A percentile compares a stretch with the other conserved stretches of the same genome.
Evolutionary conservation across 129 eudicot genomes (phyloP).

Genomic region (Dittrichia graveolens): DNA sequence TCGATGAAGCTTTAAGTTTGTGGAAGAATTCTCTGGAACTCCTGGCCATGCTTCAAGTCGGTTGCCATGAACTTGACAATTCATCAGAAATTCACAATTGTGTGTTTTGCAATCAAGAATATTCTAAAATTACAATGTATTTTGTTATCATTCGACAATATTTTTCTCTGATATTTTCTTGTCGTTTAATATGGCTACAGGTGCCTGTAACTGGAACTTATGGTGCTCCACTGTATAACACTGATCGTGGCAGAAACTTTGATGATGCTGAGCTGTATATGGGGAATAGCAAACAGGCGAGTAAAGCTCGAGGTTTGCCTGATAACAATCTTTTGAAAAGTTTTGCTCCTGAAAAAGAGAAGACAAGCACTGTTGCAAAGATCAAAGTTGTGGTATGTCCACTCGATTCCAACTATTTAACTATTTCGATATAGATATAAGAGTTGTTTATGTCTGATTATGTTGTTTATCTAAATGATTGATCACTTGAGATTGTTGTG

Average conservation of each 20-base stretch:
- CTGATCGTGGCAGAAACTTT: slow-evolving; percentile 69
- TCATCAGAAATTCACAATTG: too few relatives aligned
- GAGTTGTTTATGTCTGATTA: not conserved
- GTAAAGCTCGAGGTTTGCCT: slow-evolving; percentile 69
- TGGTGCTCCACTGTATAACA: slow-evolving; percentile 54
- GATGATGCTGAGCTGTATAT: slow-evolving; percentile 72
- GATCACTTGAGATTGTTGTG: not conserved
- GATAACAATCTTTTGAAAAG: slow-evolving; percentile 67
- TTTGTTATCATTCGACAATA: not conserved
- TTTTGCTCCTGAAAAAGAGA: slow-evolving; percentile 78
- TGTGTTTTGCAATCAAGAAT: too few relatives aligned
- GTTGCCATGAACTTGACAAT: too few relatives aligned
- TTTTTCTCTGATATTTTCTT: not conserved
- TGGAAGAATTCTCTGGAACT: too few relatives aligned
- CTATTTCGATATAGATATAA: not conserved
- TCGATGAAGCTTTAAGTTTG: too few relatives aligned
- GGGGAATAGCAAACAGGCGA: slow-evolving; percentile 61
- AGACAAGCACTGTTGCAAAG: slow-evolving; percentile 84
- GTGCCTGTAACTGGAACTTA: slow-evolving; percentile 54
- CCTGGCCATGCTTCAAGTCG: too few relatives aligned
- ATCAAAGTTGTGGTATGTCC: slow-evolving; percentile 96
- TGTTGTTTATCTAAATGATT: slow-evolving; percentile 6
- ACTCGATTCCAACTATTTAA: not conserved
- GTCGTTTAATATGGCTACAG: slow-evolving; percentile 36
- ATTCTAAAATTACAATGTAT: too few relatives aligned